Base-by-base conservation (phyloP, 2,329 filamentous ascomycete genomes). In the Ceratocystis diversiconidia region DNA sequence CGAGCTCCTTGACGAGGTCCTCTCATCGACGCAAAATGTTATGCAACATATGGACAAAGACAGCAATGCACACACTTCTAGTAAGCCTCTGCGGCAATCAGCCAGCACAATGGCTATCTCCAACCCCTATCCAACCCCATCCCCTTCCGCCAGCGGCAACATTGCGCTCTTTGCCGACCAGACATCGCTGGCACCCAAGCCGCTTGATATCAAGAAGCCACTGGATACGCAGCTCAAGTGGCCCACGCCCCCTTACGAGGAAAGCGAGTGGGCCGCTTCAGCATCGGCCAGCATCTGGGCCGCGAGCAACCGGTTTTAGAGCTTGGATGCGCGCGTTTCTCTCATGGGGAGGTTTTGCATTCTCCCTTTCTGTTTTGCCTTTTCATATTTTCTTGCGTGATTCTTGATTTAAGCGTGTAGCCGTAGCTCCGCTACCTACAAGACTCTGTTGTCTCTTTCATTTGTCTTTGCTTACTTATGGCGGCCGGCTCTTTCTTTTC, bases 211-310 rank as follows among this genome's bases (percentile, higher is more conserved):
- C 65, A 79, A 80, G 71, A 84, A 84, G 73, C 81, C 77, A 0
- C 73, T 75, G 12, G 76, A 78, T 36, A 69, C 71, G 22, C 77
- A 82, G 68, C 79, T 82, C 71, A 94, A 96, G 76, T 96, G 92
- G 88, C 92, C 92, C 2, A 97, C 94, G 17, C 94, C 94, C 25
- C 92, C 94, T 2, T 96, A 96, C 70, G 92, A 96, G 72, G 92
- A 95, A 71, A 86, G 86, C 69, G 92, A 96, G 73, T 97, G 92
- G 92, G 90, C 88, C 19, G 85, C 88, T 7, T 87, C 89, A 52
- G 88, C 90, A 36, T 85, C 90, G 10, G 88, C 89, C 5, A 91
- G 88, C 75, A 91, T 92, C 70, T 88, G 89, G 79, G 86, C 87
- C 64, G 84, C 85, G 41, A 83, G 87, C 69, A 85, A 81, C 73